Base-by-base conservation (phyloP, 768 basidiomycete genomes). In the Pholiota conissans region DNA sequence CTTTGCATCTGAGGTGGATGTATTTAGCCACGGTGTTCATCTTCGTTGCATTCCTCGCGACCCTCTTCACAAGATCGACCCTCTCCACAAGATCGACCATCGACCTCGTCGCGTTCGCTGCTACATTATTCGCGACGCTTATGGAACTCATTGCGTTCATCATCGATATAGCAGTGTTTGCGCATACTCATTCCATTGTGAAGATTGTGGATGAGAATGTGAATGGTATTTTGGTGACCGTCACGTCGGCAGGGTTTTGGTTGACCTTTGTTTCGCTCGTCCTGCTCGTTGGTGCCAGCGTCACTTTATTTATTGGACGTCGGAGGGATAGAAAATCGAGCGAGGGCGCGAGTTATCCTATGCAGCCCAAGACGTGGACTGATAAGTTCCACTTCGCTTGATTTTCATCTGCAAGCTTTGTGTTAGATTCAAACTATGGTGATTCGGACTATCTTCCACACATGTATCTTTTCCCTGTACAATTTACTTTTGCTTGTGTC, bases 121-220 rank as follows among this genome's bases (percentile, higher is more conserved):
- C 83, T 18, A 78, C 90, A 13, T 89, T 90, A 79, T 75, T 91
- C 52, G 89, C 88, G 5, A 86, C 88, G 0, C 58, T 80, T 32
- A 13, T 32, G 6, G 18, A 18, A 45, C 10, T 45, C 2, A 45
- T 24, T 1, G 42, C 42, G 20, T 45, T 24, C 9, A 24, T 22
- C 42, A 45, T 24, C 22, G 42, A 45, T 10, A 22, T 45, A 11
- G 42, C 42, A 3, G 8, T 45, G 11, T 45, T 45, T 20, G 22
- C 22, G 22, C 42, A 22, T 22, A 22, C 24, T 4, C 20, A 20
- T 22, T 5, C 6, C 22, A n/a, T 45, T 24, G 42, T 24, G 42
- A 10, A 9, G 37, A 39, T 39, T 18, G 20, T 3, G 7, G 2
- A 7, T 18, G n/a, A 16, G 5, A 13, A 4, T 13, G 30, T 13